Conservation (phyloP, 2,329 filamentous ascomycete genomes). For the Dactylonectria macrodidyma region DNA sequence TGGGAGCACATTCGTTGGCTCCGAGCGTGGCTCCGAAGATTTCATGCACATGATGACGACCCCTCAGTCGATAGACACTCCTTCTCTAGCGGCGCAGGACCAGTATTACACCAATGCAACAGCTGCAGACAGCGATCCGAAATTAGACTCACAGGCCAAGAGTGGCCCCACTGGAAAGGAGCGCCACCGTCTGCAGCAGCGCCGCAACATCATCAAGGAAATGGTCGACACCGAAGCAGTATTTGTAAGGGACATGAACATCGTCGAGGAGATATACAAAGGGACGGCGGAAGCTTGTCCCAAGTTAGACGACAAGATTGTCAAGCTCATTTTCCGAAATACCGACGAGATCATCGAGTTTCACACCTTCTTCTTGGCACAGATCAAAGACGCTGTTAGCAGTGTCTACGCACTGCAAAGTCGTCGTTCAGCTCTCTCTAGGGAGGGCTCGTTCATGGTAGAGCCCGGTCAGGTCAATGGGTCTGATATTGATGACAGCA, state of each 20-base stretch:
- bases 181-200: constrained; percentile 81
- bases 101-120: constrained; percentile 56
- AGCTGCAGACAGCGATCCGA: constrained; percentile 56
- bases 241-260: constrained; percentile 96
- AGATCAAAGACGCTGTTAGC: constrained; percentile 85
- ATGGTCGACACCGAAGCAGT: constrained; percentile 92
- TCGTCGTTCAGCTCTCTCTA: constrained; percentile 59
- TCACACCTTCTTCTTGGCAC: constrained; percentile 82
- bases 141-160: constrained; percentile 54
- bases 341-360: constrained; percentile 92
- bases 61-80: constrained; percentile 62
- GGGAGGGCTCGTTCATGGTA: constrained; percentile 59
- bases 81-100: constrained; percentile 61
- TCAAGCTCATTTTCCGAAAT: constrained; percentile 93
- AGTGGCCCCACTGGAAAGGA: constrained; percentile 66
- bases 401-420: constrained; percentile 81
- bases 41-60: constrained; percentile 60
- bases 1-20: constrained; percentile 60
- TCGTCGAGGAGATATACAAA: constrained; percentile 97
- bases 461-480: constrained; percentile 57
- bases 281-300: constrained; percentile 88
- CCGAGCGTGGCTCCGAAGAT: constrained; percentile 63
- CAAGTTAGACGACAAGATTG: constrained; percentile 84
- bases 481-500: constrained; percentile 64
- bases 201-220: constrained; percentile 90